These are phyloP conservation scores for Fragilariopsis cylindrus DNA, from an alignment of 108 stramenopile genomes.

Conservation along the genomic window DNA sequence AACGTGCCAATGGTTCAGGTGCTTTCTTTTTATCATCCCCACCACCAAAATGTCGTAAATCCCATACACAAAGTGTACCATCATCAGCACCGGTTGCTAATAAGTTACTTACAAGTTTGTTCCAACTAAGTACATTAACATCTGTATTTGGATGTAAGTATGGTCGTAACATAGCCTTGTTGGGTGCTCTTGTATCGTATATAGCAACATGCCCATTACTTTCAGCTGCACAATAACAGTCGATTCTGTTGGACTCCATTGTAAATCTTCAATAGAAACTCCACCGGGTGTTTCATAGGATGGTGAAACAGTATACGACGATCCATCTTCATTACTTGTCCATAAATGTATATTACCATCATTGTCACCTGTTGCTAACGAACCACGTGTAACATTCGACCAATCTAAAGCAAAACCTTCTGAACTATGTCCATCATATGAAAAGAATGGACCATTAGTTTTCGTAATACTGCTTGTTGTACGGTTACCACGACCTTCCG, in stretches of 20 bases:
- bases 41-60: slow-evolving; percentile 81
- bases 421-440: slow-evolving; percentile 68
- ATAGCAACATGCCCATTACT: slow-evolving; percentile 81
- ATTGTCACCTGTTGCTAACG: slow-evolving; percentile 90
- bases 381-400: slow-evolving; percentile 69
- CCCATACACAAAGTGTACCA: slow-evolving; percentile 92
- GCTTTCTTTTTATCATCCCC: slow-evolving; percentile 11
- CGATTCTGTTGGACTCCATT: slow-evolving; percentile 93
- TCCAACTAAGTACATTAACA: slow-evolving; percentile 98
- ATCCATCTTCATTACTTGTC: slow-evolving; percentile 44
- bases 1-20: slow-evolving; percentile 82
- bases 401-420: slow-evolving; percentile 97
- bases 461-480: slow-evolving; percentile 4
- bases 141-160: slow-evolving; percentile 77
- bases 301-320: slow-evolving; percentile 46
- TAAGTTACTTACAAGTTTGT: slow-evolving; percentile 86
- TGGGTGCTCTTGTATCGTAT: slow-evolving; percentile 88
- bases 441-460: slow-evolving; percentile 71
- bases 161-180: slow-evolving; percentile 79
- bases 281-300: slow-evolving; percentile 43
- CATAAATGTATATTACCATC: slow-evolving; percentile 85
- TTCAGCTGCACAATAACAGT: slow-evolving; percentile 94
- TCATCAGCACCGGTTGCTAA: slow-evolving; percentile 95
- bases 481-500: slow-evolving; percentile 43
- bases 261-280: slow-evolving; percentile 91